Evolutionary conservation across 768 basidiomycete species (phyloP).

Genomic region (Suillus plorans): DNA sequence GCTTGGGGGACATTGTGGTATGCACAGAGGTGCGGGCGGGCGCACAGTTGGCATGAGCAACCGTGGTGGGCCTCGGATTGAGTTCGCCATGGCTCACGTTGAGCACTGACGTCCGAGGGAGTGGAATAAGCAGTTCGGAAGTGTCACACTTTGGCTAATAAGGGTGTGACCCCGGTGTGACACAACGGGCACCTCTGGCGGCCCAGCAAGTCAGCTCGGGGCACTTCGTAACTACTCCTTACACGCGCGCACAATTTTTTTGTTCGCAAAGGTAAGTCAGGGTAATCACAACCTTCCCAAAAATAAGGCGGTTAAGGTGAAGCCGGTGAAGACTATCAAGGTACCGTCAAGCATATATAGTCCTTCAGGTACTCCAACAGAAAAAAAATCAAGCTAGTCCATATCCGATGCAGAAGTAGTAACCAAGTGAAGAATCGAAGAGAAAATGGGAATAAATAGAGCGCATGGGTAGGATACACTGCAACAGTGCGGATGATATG

Average conservation of each 20-base stretch:
- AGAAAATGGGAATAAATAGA: not conserved
- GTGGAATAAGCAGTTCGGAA: not conserved
- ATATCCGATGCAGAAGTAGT: not conserved
- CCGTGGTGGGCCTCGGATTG: conserved; percentile 10
- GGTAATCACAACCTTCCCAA: not conserved
- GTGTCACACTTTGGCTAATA: not conserved
- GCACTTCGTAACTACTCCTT: not conserved
- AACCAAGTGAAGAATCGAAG: not conserved
- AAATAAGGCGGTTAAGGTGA: not conserved
- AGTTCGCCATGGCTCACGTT: conserved; percentile 6
- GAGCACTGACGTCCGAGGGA: not conserved
- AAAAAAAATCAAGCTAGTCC: not conserved
- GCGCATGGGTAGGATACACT: not conserved
- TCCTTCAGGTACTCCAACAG: not conserved
- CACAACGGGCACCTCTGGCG: not conserved
- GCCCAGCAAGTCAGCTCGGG: not conserved
- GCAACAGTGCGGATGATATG: not conserved
- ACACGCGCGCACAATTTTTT: not conserved
- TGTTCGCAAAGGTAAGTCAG: not conserved
- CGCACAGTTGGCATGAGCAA: conserved; percentile 36
- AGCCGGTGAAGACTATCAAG: not conserved
- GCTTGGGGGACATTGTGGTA: conserved; percentile 12
- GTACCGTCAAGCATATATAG: not conserved
- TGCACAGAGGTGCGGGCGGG: conserved; percentile 12
- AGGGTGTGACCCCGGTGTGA: conserved; percentile 2